Conservation (phyloP, 73 alveolate genomes). For the Paramecium pentaurelia region DNA sequence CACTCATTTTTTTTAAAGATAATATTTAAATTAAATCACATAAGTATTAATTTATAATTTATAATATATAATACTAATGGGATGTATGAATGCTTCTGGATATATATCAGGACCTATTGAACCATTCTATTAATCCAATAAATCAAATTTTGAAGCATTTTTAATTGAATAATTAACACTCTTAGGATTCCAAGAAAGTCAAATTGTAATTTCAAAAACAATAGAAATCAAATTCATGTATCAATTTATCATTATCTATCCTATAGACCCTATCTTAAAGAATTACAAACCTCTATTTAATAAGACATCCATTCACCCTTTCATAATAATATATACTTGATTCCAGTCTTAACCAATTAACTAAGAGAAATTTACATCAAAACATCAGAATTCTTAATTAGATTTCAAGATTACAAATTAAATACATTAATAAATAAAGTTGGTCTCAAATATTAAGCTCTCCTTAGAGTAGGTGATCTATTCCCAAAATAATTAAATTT, state of each 20-base stretch:
- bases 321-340: background rate
- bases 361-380: background rate
- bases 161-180: background rate
- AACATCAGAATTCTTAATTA: background rate
- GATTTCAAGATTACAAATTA: background rate
- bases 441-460: background rate
- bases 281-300: background rate
- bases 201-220: background rate
- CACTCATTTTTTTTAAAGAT: slow-evolving; percentile 27
- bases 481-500: background rate
- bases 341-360: background rate
- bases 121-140: background rate
- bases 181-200: background rate
- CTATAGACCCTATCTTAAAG: background rate
- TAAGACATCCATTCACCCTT: background rate
- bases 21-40: slow-evolving; percentile 19
- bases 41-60: slow-evolving; percentile 3
- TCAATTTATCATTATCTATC: background rate
- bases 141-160: background rate
- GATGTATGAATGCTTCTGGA: background rate
- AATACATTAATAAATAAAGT: background rate
- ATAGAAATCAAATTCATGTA: background rate
- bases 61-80: background rate
- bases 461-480: background rate
- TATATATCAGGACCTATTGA: background rate